Base-by-base conservation (phyloP, 2,329 filamentous ascomycete species). In the Diaporthe helianthi region DNA sequence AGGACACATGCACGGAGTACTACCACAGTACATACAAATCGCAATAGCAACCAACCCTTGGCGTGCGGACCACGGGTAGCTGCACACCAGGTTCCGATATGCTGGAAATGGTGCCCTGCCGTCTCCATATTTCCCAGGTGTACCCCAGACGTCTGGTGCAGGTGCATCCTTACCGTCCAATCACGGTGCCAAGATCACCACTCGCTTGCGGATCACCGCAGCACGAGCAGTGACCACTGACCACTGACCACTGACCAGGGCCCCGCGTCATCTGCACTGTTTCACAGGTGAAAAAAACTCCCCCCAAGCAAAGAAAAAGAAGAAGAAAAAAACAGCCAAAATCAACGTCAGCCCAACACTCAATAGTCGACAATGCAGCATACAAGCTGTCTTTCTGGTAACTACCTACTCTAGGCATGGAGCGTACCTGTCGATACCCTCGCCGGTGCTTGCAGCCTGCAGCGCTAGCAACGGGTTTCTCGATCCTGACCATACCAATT, bases 41-140 rank as follows among this genome's bases (percentile, higher is more conserved):
- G 31, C 24, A 17, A 26, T 4, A 19, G n/a, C 53, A 1, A 24
- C 17, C 17, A 13, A 31, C 31, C 3, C 10, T 3, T 10, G 41
- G 2, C 13, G 6, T 4, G 26, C 33, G 41, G 53, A n/a, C 26
- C 33, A 7, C n/a, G 38, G 24, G 26, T 47, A 31, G 64, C 44
- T 55, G 41, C 51, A 66, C 52, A 66, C 52, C 41, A 33, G 24
- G 44, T 55, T 47, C 64, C 64, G 54, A 67, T 58, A 13, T 49
- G 9, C 58, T 67, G 64, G 64, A 58, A 58, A 49, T 46, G 38
- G 53, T 4, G 41, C 64, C 64, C 47, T 46, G 33, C 46, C 64
- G 52, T 55, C 52, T 24, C 64, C 53, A 55, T 55, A 38, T 65
- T 31, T 24, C 26, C 15, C 41, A 19, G 7, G 19, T 24, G 58